Conservation (phyloP, 352 stramenopile genomes). For the Globisporangium cederbergense region DNA sequence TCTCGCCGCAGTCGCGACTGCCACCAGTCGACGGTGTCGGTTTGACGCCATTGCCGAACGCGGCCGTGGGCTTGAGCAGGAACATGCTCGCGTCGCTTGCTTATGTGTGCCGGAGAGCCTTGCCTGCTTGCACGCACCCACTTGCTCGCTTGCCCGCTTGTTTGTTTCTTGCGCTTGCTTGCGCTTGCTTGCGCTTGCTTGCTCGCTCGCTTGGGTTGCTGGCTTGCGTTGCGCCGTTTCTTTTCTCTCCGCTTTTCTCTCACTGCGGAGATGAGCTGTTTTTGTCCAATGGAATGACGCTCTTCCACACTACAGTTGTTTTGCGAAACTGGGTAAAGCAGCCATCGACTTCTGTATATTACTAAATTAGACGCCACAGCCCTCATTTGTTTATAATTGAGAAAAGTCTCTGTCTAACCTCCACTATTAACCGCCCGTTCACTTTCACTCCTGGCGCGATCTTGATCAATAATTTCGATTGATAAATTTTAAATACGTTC, state of each 20-base stretch:
- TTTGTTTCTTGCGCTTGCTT: background rate
- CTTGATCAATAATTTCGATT: too few species aligned
- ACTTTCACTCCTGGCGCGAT: too few species aligned
- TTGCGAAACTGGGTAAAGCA: too few species aligned
- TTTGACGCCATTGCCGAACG: background rate
- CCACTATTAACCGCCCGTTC: too few species aligned
- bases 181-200: background rate
- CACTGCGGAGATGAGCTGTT: background rate
- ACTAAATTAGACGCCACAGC: too few species aligned
- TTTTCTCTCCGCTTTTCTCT: background rate
- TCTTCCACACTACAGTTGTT: too few species aligned
- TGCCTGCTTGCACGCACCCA: background rate
- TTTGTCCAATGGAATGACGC: too few species aligned
- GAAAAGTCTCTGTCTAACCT: too few species aligned
- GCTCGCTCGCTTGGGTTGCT: background rate
- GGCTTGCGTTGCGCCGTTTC: constrained; percentile 7
- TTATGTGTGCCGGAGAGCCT: too few species aligned
- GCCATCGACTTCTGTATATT: too few species aligned
- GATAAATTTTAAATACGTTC: too few species aligned
- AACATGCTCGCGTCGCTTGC: constrained; percentile 30
- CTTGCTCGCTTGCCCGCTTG: background rate
- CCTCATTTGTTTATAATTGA: too few species aligned
- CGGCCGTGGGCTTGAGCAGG: constrained; percentile 37
- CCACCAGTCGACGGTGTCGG: background rate
- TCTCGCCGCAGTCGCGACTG: constrained; percentile 3